Conservation (phyloP, 176 grass and related monocot species). For the Metroxylon sagu region DNA sequence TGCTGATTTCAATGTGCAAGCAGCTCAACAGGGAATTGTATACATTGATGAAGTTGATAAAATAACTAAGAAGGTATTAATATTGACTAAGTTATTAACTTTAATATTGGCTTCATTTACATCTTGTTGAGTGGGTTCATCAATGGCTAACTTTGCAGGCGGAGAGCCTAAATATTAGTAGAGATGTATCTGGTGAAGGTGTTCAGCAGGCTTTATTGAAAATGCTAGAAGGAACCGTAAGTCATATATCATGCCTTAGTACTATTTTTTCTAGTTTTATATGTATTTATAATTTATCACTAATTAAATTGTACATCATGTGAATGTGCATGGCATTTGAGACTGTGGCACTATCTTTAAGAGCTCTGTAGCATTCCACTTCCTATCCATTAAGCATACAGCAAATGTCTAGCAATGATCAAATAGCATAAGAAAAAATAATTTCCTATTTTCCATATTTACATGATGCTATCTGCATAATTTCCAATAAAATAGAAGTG, state of each 20-base stretch:
- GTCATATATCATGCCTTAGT: constrained; percentile 19
- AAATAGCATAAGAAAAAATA: no score
- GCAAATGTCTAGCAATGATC: no score
- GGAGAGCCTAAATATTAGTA: constrained; percentile 96
- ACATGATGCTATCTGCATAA: no score
- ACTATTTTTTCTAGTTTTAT: no score
- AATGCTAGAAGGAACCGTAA: constrained; percentile 99
- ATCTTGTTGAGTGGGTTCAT: constrained; percentile 12
- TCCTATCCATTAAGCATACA: no score
- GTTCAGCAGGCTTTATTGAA: constrained; percentile 96
- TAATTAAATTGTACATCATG: no score
- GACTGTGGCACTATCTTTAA: no score
- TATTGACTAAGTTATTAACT: constrained; percentile 11
- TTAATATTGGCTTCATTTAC: constrained; percentile 1
- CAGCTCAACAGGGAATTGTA: constrained; percentile 99
- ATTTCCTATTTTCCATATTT: no score
- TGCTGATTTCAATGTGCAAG: constrained; percentile 98
- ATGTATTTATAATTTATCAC: no score
- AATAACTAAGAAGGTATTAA: constrained; percentile 86
- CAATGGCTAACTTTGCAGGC: constrained; percentile 34
- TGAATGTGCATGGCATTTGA: no score
- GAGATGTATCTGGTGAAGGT: constrained; percentile 99
- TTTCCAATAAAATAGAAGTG: no score
- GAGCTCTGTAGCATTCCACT: no score
- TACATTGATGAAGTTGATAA: constrained; percentile 99